Base-by-base conservation (phyloP, 257 asterid genomes). In the Ilex asprella region DNA sequence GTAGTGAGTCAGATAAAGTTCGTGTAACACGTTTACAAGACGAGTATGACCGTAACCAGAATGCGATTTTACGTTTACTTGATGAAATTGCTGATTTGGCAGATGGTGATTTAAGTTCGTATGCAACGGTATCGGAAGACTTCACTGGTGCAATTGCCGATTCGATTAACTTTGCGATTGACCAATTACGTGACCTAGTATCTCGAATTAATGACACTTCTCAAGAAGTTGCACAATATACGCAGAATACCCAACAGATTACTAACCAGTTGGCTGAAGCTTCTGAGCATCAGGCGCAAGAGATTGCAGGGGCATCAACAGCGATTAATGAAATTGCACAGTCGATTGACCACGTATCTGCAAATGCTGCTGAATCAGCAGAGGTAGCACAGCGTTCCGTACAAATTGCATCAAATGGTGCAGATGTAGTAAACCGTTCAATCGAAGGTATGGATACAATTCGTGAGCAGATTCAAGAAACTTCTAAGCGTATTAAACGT, bases 381-480 rank as follows among this genome's bases (percentile, higher is more conserved):
- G 56, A 52, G 6, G 56, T 52, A n/a, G 56, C 56, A 11, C 6
- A 6, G 16, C 56, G 56, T n/a, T 52, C 56, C 6, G 56, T 52
- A n/a, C 56, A 52, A n/a, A 52, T 52, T n/a, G 56, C 56, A 11
- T 52, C 56, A n/a, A 11, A 52, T 16, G 56, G 56, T 6, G 56
- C 56, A 11, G 56, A 52, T 11, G 56, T 52, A 4, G 56, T 52
- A n/a, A 11, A n/a, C 56, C 15, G 16, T 11, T 9, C 56, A n/a
- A 52, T 52, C 56, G 11, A 11, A 11, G 56, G 56, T n/a, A 52
- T 52, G 56, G 56, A 52, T n/a, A 5, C 7, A 4, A 52, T 52
- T n/a, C 56, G 56, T n/a, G 56, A 52, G 15, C 56, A 52, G 56
- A 52, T 52, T n/a, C 56, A 52, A 16, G 56, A 52, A 52, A 52